Base-by-base conservation (phyloP, 306 rosid genomes). In the Coriaria nepalensis region DNA sequence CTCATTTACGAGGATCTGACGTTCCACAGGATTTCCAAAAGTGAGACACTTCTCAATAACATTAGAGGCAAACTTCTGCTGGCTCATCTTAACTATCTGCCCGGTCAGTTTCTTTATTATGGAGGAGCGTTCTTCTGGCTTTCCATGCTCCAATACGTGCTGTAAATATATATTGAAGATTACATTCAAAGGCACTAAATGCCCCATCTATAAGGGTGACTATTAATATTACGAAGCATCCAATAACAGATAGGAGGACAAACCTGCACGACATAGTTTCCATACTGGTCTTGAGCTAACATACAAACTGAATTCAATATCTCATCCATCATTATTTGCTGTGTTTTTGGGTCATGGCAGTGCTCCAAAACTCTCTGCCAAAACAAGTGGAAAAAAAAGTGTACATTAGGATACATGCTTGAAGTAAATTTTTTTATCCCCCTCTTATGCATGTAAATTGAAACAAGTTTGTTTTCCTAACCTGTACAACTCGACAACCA, bases 401-500 rank as follows among this genome's bases (percentile, higher is more conserved):
- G 9, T 54, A 20, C 3, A 20, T 20, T 20, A 20, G 29, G 29
- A 20, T 20, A 20, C 29, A 20, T 20, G 29, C 29, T 20, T 20
- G 1, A 20, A 20, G 29, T 20, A 20, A 1, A 20, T 20, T 1
- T 20, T 20, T 20, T 20, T n/a, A n/a, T n/a, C 29, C 29, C 3
- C 3, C 29, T 20, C 29, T 20, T 20, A 20, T 20, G 1, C 29
- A 20, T 9, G 10, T 14, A 13, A 8, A 37, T 35, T 13, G 12
- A 2, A 11, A 13, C 34, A 37, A 50, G 35, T 50, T 35, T n/a
- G 9, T 49, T 12, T 59, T 49, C 37, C 60, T 46, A 64, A 76
- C 98, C 75, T 90, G 98, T 60, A 90, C 81, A 68, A 90, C 95
- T 13, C 98, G 87, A 56, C 95, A 90, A 49, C 98, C 98, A 61